A percentile compares a stretch with the other conserved stretches of the same genome.
Conservation (phyloP, 2,329 filamentous ascomycete species). For the Colletotrichum sp. region DNA sequence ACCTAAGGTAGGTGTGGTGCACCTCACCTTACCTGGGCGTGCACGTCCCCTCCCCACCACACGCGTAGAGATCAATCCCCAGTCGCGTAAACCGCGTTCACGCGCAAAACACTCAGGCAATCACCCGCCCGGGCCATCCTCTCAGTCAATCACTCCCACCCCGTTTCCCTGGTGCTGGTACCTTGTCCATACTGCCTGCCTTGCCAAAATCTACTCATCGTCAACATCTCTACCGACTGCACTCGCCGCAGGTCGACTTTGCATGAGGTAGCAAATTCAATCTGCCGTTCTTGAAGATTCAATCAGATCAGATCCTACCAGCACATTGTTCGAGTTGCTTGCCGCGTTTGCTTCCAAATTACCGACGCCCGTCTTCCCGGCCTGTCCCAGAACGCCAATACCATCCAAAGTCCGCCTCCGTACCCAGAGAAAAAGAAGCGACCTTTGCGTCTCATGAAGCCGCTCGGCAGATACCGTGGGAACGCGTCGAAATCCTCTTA, state of each 20-base stretch:
- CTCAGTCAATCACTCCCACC: neutral
- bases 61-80: neutral
- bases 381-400: neutral
- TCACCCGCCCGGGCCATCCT: neutral
- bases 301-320: neutral
- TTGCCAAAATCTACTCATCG: neutral
- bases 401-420: neutral
- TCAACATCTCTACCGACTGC: neutral
- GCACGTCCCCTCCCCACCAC: neutral
- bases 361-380: neutral
- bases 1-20: too few relatives aligned
- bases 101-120: neutral
- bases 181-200: neutral
- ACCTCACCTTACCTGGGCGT: neutral
- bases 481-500: constrained; percentile 34
- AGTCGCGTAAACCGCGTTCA: neutral
- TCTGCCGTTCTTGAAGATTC: neutral
- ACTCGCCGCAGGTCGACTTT: neutral
- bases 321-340: neutral
- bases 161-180: neutral
- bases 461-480: constrained; percentile 27
- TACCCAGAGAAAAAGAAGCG: neutral
- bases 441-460: constrained; percentile 33
- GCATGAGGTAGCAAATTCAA: neutral
- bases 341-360: neutral